Evolutionary conservation across 1,139 yeast species (phyloP).

Genomic region (Hemisphaericaspora xylofermentans): DNA sequence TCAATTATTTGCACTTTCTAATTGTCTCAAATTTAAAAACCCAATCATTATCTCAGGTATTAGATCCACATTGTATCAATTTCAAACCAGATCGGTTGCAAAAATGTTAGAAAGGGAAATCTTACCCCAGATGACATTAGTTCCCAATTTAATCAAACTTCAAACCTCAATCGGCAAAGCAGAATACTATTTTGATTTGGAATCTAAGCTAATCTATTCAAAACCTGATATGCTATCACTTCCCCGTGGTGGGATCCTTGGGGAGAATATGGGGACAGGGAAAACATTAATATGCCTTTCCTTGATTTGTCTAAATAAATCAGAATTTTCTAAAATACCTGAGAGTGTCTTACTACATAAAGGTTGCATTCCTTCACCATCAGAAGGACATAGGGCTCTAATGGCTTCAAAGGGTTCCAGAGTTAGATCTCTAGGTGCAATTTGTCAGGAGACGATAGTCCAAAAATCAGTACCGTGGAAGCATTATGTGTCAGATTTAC

Average conservation of each 20-base stretch:
- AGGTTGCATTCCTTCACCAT: background rate
- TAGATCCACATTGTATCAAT: constrained; percentile 50
- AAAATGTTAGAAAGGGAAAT: constrained; percentile 59
- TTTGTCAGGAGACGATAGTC: constrained; percentile 44
- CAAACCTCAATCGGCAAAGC: constrained; percentile 18
- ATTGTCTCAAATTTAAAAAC: background rate
- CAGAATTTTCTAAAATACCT: constrained; percentile 51
- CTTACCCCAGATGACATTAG: constrained; percentile 25
- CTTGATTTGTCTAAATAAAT: constrained; percentile 54
- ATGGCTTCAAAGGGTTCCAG: background rate
- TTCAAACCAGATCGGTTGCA: constrained; percentile 57
- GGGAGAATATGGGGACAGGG: constrained; percentile 79
- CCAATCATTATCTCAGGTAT: constrained; percentile 44
- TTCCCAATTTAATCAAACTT: constrained; percentile 45
- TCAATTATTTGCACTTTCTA: constrained; percentile 3
- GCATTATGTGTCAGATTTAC: constrained; percentile 41
- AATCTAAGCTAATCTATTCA: constrained; percentile 22
- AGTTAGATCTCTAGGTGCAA: constrained; percentile 28
- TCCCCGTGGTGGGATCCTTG: constrained; percentile 67
- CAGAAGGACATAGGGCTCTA: constrained; percentile 8
- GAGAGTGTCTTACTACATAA: constrained; percentile 23
- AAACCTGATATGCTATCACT: constrained; percentile 42
- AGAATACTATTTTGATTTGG: constrained; percentile 36
- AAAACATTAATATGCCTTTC: constrained; percentile 68
- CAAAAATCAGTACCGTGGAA: constrained; percentile 60